These are phyloP conservation scores for Acacia melanoxylon DNA, from an alignment of 306 rosid species.

Conservation along the genomic window DNA sequence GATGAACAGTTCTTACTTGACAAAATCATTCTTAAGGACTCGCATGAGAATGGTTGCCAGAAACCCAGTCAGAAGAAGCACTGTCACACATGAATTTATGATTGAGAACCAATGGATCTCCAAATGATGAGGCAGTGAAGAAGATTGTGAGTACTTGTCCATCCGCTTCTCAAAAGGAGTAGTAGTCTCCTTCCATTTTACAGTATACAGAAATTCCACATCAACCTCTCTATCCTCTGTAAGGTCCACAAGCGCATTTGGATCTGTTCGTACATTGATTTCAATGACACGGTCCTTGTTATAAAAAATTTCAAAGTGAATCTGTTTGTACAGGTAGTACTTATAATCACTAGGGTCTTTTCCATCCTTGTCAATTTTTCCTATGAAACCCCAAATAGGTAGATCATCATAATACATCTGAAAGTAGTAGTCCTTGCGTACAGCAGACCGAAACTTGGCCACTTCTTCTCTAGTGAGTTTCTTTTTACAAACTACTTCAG, in stretches of 20 bases:
- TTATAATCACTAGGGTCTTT: constrained; percentile 60
- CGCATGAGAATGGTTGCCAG: constrained; percentile 70
- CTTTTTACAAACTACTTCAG: constrained; percentile 39
- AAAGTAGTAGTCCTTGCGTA: constrained; percentile 61
- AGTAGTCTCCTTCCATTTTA: constrained; percentile 58
- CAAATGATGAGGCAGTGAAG: constrained; percentile 65
- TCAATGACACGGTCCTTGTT: constrained; percentile 65
- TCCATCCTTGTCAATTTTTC: constrained; percentile 59
- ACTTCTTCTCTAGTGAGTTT: constrained; percentile 47
- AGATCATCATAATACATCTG: constrained; percentile 72
- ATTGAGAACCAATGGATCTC: constrained; percentile 78
- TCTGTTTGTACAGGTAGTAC: constrained; percentile 61
- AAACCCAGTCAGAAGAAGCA: constrained; percentile 64
- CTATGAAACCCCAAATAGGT: constrained; percentile 75
- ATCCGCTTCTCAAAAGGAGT: constrained; percentile 64
- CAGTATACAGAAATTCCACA: constrained; percentile 53
- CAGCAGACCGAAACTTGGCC: constrained; percentile 53
- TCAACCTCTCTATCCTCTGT: constrained; percentile 55
- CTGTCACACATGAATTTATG: constrained; percentile 65
- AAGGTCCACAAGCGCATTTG: constrained; percentile 52
- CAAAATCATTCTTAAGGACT: constrained; percentile 69
- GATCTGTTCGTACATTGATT: constrained; percentile 51
- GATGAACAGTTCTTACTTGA: constrained; percentile 47
- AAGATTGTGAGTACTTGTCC: constrained; percentile 70
- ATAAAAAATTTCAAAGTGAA: constrained; percentile 50